Evolutionary conservation across 108 stramenopile species (phyloP).

Genomic region (Conticribra weissflogii): DNA sequence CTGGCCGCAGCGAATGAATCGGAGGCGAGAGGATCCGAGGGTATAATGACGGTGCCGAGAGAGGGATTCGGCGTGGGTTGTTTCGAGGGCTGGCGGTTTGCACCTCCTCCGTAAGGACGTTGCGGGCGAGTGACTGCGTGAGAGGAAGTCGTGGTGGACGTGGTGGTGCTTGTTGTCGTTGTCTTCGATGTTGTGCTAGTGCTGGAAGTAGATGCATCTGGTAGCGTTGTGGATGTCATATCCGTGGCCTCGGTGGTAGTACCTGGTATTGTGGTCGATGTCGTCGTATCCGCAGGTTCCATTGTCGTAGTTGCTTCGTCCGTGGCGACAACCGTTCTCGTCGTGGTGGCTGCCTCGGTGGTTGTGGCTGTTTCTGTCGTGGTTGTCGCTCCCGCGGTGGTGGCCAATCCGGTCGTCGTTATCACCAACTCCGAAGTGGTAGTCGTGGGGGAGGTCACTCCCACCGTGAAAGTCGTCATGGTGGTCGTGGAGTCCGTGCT

Average conservation of each 20-base stretch:
- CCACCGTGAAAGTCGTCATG: too few species aligned
- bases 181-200: too few species aligned
- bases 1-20: not conserved
- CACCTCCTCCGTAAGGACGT: constrained; percentile 1
- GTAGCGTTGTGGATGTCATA: not conserved
- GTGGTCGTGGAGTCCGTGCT: too few species aligned
- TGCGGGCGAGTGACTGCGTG: constrained; percentile 2
- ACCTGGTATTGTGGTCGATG: not conserved
- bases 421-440: too few species aligned
- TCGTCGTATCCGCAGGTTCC: not conserved
- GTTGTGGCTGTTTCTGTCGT: not conserved
- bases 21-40: too few species aligned
- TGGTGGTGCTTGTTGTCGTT: not conserved
- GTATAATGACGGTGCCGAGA: too few species aligned
- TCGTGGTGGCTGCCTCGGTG: not conserved
- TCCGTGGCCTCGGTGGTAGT: too few species aligned
- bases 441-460: too few species aligned
- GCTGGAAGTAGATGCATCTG: too few species aligned
- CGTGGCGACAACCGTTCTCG: not conserved
- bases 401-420: too few species aligned
- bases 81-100: constrained; percentile 5
- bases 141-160: not conserved
- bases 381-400: not conserved
- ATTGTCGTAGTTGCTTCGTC: not conserved
- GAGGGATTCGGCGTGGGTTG: not conserved